These are phyloP conservation scores for Lactarius akahatsu DNA, from an alignment of 768 basidiomycete genomes.

Conservation along the genomic window DNA sequence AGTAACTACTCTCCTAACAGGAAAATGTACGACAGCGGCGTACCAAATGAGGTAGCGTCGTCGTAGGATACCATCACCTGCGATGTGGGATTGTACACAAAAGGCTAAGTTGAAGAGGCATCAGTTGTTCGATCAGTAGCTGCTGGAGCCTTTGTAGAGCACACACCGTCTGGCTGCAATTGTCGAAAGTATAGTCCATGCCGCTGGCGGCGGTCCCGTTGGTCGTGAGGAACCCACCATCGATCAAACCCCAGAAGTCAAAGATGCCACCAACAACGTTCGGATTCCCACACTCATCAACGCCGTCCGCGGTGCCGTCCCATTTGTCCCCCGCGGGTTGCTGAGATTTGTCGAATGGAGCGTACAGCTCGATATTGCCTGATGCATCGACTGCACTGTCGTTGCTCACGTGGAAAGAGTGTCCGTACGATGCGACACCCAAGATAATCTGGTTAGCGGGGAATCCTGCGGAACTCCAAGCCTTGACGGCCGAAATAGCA, in stretches of 20 bases:
- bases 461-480: slow-evolving; percentile 81
- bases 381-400: slow-evolving; percentile 38
- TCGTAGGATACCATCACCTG: slow-evolving; percentile 40
- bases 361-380: slow-evolving; percentile 15
- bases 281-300: slow-evolving; percentile 56
- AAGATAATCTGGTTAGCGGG: slow-evolving; percentile 75
- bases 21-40: background rate
- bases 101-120: slow-evolving; percentile 32
- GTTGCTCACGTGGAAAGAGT: slow-evolving; percentile 54
- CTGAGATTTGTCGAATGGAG: slow-evolving; percentile 25
- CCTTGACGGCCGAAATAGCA: slow-evolving; percentile 67
- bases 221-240: slow-evolving; percentile 49
- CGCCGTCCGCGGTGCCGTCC: slow-evolving; percentile 44
- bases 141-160: background rate
- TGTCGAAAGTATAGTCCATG: slow-evolving; percentile 46
- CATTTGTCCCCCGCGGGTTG: slow-evolving; percentile 43
- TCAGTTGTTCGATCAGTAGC: background rate
- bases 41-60: slow-evolving; percentile 35
- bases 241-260: slow-evolving; percentile 58
- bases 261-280: slow-evolving; percentile 53
- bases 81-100: slow-evolving; percentile 34
- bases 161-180: slow-evolving; percentile 37
- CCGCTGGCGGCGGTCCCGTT: slow-evolving; percentile 45
- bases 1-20: background rate
- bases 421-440: slow-evolving; percentile 83